phyloP scores from a whole-genome alignment of 345 rosid genomes.

The Trapa bicornis region DNA sequence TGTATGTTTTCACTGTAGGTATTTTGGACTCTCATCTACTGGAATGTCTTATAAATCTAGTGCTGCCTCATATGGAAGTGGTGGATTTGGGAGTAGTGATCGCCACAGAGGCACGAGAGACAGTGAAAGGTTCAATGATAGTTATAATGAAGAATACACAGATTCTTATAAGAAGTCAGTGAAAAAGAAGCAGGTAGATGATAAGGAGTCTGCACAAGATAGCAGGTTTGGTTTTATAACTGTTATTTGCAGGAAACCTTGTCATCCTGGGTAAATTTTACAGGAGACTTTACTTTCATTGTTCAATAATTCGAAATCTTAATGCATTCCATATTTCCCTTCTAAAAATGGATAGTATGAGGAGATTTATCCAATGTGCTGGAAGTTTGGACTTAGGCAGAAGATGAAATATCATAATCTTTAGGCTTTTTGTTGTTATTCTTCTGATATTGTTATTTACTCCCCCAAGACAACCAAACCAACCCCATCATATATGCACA shows the following conservation, averaged over 20 bases:
- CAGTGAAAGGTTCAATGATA: slow-evolving; percentile 38
- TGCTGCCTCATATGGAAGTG: slow-evolving; percentile 43
- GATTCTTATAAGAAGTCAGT: slow-evolving; percentile 36
- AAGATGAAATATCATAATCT: background rate
- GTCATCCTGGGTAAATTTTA: too few species aligned
- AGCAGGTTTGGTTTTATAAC: slow-evolving; percentile 36
- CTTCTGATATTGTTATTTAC: background rate
- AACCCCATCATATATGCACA: too few species aligned
- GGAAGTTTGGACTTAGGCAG: background rate
- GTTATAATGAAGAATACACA: slow-evolving; percentile 36
- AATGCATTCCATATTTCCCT: background rate
- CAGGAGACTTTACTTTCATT: background rate
- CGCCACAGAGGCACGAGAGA: slow-evolving; percentile 43
- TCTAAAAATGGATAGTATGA: background rate
- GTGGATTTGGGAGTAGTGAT: slow-evolving; percentile 37
- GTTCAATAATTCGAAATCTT: background rate
- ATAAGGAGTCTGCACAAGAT: slow-evolving; percentile 27
- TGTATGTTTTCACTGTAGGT: slow-evolving; percentile 33
- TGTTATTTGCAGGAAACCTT: background rate
- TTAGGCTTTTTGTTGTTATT: background rate
- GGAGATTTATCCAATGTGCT: background rate
- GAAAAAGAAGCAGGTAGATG: background rate
- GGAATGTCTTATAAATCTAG: slow-evolving; percentile 66
- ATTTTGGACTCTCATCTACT: slow-evolving; percentile 78
- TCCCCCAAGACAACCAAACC: too few species aligned